phyloP scores from a whole-genome alignment of 139 green algal species.

The Chlamydomonas sphaeroides region DNA sequence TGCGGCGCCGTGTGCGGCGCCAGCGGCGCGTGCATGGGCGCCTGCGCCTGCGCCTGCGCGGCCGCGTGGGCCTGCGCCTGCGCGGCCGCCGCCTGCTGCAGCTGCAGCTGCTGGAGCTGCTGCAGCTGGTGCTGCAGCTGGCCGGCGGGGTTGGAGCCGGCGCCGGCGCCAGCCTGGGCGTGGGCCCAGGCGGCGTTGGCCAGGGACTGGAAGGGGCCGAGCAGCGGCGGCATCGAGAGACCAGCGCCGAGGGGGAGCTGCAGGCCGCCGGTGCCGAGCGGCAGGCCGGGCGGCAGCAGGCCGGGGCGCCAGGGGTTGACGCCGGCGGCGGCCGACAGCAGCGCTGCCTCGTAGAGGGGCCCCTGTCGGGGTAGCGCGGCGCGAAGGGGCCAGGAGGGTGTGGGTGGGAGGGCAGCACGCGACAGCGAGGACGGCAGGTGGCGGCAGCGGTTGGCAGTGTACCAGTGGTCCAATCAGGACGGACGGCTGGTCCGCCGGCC shows the following conservation, averaged over 20 bases:
- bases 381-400: too few species aligned
- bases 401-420: too few species aligned
- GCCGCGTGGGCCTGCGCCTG: too few species aligned
- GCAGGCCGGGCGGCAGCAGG: not conserved
- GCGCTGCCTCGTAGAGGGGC: constrained; percentile 8
- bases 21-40: not conserved
- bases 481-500: too few species aligned
- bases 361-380: too few species aligned
- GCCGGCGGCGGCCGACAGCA: not conserved
- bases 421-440: too few species aligned
- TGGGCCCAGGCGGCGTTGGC: constrained; percentile 23
- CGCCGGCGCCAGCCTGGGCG: too few species aligned
- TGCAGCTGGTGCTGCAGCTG: not conserved
- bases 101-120: constrained; percentile 5
- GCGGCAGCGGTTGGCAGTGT: too few species aligned
- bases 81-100: not conserved
- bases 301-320: not conserved
- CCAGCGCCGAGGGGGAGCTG: constrained; percentile 19
- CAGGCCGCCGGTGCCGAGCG: not conserved
- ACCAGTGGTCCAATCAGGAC: too few species aligned
- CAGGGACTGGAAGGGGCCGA: constrained; percentile 1
- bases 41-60: not conserved
- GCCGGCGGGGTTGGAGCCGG: too few species aligned
- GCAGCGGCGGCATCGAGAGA: constrained; percentile 1
- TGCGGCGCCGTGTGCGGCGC: not conserved